These are phyloP conservation scores for Moringa oleifera DNA, from an alignment of 345 rosid species.

Conservation along the genomic window DNA sequence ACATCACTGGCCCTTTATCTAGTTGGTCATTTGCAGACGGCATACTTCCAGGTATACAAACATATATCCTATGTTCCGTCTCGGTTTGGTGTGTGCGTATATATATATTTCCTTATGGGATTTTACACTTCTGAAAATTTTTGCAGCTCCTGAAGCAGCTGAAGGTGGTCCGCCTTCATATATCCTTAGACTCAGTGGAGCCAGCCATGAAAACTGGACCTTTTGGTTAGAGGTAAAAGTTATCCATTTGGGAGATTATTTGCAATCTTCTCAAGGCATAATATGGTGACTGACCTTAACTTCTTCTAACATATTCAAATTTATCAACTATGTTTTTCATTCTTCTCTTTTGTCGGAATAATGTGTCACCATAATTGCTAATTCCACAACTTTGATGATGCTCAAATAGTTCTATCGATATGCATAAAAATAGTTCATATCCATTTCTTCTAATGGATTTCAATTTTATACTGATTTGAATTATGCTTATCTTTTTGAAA, in stretches of 20 bases:
- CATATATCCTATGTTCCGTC: not conserved
- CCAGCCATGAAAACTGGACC: constrained; percentile 64
- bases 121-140: constrained; percentile 7
- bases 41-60: constrained; percentile 52
- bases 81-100: not conserved
- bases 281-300: too few species aligned
- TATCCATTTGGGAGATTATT: not conserved
- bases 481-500: too few species aligned
- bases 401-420: too few species aligned
- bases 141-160: constrained; percentile 58
- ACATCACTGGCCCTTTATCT: constrained; percentile 87
- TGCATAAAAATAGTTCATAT: too few species aligned
- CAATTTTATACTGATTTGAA: too few species aligned
- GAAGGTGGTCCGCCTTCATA: constrained; percentile 78
- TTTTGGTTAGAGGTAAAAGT: constrained; percentile 85
- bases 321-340: too few species aligned
- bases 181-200: constrained; percentile 78
- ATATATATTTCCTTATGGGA: not conserved
- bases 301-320: too few species aligned
- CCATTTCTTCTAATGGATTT: too few species aligned
- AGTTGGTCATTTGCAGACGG: constrained; percentile 91
- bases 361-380: too few species aligned
- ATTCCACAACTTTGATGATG: too few species aligned
- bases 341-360: too few species aligned
- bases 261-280: too few species aligned